Evolutionary conservation across 2,329 filamentous ascomycete genomes (phyloP).

Genomic region (Colletotrichum higginsianum): DNA sequence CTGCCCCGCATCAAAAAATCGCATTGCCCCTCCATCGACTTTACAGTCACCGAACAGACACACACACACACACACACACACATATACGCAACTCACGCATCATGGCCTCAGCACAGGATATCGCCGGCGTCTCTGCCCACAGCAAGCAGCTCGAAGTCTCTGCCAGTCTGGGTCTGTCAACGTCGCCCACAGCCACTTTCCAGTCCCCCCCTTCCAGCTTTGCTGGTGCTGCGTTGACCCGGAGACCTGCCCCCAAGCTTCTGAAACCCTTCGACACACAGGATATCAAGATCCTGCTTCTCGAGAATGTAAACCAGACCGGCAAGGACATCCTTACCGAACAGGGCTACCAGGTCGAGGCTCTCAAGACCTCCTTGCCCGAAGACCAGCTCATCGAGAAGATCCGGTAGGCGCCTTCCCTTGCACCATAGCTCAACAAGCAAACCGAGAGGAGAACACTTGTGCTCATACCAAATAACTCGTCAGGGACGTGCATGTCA

Average conservation of each 20-base stretch:
- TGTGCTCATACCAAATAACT: slow-evolving; percentile 43
- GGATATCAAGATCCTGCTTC: slow-evolving; percentile 94
- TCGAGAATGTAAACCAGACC: slow-evolving; percentile 96
- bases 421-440: neutral
- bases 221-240: slow-evolving; percentile 62
- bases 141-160: slow-evolving; percentile 58
- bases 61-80: neutral
- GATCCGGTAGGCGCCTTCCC: slow-evolving; percentile 77
- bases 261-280: slow-evolving; percentile 96
- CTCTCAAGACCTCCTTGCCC: slow-evolving; percentile 87
- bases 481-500: slow-evolving; percentile 90
- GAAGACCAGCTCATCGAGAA: slow-evolving; percentile 97
- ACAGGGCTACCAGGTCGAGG: slow-evolving; percentile 97
- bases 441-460: slow-evolving; percentile 6
- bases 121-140: slow-evolving; percentile 55
- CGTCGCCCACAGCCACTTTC: slow-evolving; percentile 82
- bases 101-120: slow-evolving; percentile 66
- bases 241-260: slow-evolving; percentile 73
- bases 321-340: slow-evolving; percentile 84
- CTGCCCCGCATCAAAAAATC: slow-evolving; percentile 30
- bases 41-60: neutral
- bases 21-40: slow-evolving; percentile 28
- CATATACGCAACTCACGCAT: slow-evolving; percentile 19
- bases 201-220: slow-evolving; percentile 80
- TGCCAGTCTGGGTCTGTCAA: slow-evolving; percentile 77